Evolutionary conservation across 1,284 basidiomycete genomes (phyloP).

Genomic region (Heterobasidion occidentale): DNA sequence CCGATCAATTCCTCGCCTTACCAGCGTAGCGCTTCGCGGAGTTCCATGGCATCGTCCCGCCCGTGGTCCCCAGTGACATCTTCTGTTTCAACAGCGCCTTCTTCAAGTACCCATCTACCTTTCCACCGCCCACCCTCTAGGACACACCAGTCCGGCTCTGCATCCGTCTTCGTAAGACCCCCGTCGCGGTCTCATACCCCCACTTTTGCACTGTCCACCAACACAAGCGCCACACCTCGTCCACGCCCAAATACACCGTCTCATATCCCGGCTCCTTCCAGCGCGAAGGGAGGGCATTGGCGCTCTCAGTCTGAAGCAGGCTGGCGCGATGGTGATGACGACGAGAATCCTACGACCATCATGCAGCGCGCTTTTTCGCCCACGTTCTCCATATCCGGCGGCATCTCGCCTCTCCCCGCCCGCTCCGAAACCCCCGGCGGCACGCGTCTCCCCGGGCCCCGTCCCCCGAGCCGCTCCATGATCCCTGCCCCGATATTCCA

Average conservation of each 20-base stretch:
- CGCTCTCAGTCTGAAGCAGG: slow-evolving; percentile 41
- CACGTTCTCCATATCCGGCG: slow-evolving; percentile 27
- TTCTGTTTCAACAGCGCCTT: slow-evolving; percentile 61
- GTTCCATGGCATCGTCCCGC: slow-evolving; percentile 68
- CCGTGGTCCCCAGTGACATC: slow-evolving; percentile 75
- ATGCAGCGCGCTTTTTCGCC: slow-evolving; percentile 64
- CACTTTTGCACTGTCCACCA: slow-evolving; percentile 5
- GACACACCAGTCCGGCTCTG: neutral
- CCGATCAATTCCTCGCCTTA: slow-evolving; percentile 35
- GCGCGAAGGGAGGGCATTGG: slow-evolving; percentile 18
- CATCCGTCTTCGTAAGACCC: slow-evolving; percentile 14
- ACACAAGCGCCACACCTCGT: slow-evolving; percentile 33
- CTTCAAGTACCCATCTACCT: slow-evolving; percentile 36
- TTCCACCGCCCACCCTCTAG: slow-evolving; percentile 19
- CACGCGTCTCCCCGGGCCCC: slow-evolving; percentile 40
- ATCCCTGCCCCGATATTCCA: slow-evolving; percentile 73
- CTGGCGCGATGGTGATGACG: slow-evolving; percentile 37
- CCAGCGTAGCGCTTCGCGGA: slow-evolving; percentile 59
- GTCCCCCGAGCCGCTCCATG: slow-evolving; percentile 74
- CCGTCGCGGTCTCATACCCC: slow-evolving; percentile 30
- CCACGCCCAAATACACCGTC: slow-evolving; percentile 69
- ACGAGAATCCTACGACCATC: slow-evolving; percentile 27
- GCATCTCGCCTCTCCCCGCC: slow-evolving; percentile 22
- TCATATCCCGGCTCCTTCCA: slow-evolving; percentile 53
- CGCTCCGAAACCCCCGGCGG: slow-evolving; percentile 32